These are phyloP conservation scores for Colletotrichum paranaense DNA, from an alignment of 2,329 filamentous ascomycete species.

Conservation along the genomic window DNA sequence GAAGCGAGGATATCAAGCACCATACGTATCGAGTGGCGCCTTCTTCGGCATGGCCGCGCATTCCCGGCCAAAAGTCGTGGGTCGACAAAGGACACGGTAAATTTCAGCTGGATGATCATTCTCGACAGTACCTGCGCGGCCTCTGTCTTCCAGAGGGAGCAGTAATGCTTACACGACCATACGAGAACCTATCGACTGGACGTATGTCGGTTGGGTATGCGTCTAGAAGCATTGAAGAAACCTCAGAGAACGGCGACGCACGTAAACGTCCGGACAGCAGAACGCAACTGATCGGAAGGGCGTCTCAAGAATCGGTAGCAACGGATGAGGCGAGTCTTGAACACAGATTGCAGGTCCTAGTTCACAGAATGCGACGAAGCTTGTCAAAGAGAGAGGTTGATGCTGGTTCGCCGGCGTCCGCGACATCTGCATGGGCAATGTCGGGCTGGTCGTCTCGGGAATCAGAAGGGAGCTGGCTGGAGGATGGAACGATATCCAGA, in stretches of 20 bases:
- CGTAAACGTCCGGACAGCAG: neutral
- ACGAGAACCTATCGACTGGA: neutral
- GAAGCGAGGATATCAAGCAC: conserved; percentile 7
- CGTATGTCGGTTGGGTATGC: neutral
- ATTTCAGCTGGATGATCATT: conserved; percentile 21
- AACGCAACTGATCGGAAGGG: neutral
- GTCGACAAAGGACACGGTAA: conserved; percentile 19
- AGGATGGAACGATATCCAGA: neutral
- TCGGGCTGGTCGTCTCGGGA: neutral
- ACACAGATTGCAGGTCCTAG: conserved; percentile 1
- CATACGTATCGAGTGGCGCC: conserved; percentile 30
- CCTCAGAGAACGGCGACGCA: neutral
- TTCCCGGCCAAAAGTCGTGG: conserved; percentile 25
- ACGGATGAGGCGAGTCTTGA: neutral
- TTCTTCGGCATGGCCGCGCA: conserved; percentile 31
- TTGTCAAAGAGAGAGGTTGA: conserved; percentile 5
- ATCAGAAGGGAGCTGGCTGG: neutral
- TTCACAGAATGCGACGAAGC: conserved; percentile 9
- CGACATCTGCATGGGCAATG: neutral
- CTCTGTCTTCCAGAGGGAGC: conserved; percentile 22
- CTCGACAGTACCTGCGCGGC: conserved; percentile 8
- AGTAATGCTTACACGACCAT: conserved; percentile 14
- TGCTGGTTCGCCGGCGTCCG: neutral
- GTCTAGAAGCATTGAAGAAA: neutral
- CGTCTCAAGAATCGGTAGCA: neutral